These are phyloP conservation scores for Hypoxylon sp. DNA, from an alignment of 2,329 filamentous ascomycete genomes.

Conservation along the genomic window DNA sequence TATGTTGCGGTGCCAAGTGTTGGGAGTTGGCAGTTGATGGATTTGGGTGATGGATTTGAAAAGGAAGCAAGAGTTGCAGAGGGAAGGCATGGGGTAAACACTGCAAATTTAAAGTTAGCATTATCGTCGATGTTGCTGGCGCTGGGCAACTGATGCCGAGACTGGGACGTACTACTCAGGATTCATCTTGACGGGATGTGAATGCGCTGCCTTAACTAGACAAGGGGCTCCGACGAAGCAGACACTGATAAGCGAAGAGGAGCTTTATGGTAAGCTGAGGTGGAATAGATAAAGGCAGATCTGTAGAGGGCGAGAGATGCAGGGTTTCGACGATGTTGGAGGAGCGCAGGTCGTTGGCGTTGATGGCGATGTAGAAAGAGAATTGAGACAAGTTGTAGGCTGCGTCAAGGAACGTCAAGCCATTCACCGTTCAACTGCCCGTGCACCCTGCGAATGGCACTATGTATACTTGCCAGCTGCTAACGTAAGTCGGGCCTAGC, in stretches of 20 bases:
- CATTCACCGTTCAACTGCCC: conserved; percentile 39
- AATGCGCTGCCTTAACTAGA: conserved; percentile 42
- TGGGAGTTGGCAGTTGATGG: conserved; percentile 12
- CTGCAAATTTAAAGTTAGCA: conserved; percentile 25
- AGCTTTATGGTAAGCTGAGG: conserved; percentile 1
- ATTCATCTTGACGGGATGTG: conserved; percentile 76
- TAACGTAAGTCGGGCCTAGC: neutral
- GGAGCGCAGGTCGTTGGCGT: conserved; percentile 35
- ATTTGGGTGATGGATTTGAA: conserved; percentile 25
- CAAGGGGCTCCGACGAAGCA: conserved; percentile 28
- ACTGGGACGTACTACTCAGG: conserved; percentile 84
- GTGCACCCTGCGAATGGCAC: conserved; percentile 16
- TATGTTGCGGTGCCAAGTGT: conserved; percentile 25
- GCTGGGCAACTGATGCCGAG: conserved; percentile 34
- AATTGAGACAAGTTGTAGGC: conserved; percentile 49
- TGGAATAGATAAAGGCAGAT: conserved; percentile 32
- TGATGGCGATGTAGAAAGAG: conserved; percentile 48
- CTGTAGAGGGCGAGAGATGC: conserved; percentile 23
- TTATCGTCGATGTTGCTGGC: conserved; percentile 25
- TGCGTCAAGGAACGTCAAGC: conserved; percentile 48
- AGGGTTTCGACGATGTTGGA: conserved; percentile 33
- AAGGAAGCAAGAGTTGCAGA: neutral
- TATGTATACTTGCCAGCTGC: conserved; percentile 15
- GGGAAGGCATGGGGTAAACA: conserved; percentile 26
- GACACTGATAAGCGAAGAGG: conserved; percentile 26